Percentiles rank a stretch among this genome's conserved stretches.
phyloP scores from a whole-genome alignment of 2,329 filamentous ascomycete genomes.

The Rhytidhysteron rufulum region DNA sequence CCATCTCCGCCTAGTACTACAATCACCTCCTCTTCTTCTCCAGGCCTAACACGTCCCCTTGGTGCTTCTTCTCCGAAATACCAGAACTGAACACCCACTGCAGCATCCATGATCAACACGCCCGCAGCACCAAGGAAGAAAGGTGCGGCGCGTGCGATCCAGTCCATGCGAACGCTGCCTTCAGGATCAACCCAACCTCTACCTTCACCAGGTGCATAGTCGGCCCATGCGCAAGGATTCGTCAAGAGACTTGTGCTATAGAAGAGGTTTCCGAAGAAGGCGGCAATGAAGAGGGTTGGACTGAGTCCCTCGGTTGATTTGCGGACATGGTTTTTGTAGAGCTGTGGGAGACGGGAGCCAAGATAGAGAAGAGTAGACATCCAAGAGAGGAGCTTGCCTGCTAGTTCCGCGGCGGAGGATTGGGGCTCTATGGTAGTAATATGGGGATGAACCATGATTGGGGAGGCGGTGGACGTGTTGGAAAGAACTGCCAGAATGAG shows the following conservation, averaged over 20 bases:
- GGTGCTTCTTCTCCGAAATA: slow-evolving; percentile 50
- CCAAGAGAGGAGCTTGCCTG: slow-evolving; percentile 44
- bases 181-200: slow-evolving; percentile 56
- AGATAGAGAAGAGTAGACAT: slow-evolving; percentile 40
- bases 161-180: slow-evolving; percentile 53
- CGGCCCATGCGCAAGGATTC: slow-evolving; percentile 61
- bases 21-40: background rate
- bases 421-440: slow-evolving; percentile 11
- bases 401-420: slow-evolving; percentile 18
- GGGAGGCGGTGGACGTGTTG: slow-evolving; percentile 32
- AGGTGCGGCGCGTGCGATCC: slow-evolving; percentile 56
- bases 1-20: background rate
- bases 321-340: slow-evolving; percentile 62
- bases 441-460: slow-evolving; percentile 20
- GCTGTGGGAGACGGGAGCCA: slow-evolving; percentile 49
- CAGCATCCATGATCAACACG: slow-evolving; percentile 59
- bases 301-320: slow-evolving; percentile 62
- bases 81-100: slow-evolving; percentile 60
- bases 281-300: slow-evolving; percentile 61
- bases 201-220: slow-evolving; percentile 52
- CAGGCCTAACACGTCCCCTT: slow-evolving; percentile 8
- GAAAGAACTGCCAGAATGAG: slow-evolving; percentile 42
- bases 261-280: slow-evolving; percentile 65
- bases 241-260: slow-evolving; percentile 60
- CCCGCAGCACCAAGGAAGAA: slow-evolving; percentile 66